These are phyloP conservation scores for Corynascus novoguineensis DNA, from an alignment of 495 filamentous ascomycete genomes.

Conservation along the genomic window DNA sequence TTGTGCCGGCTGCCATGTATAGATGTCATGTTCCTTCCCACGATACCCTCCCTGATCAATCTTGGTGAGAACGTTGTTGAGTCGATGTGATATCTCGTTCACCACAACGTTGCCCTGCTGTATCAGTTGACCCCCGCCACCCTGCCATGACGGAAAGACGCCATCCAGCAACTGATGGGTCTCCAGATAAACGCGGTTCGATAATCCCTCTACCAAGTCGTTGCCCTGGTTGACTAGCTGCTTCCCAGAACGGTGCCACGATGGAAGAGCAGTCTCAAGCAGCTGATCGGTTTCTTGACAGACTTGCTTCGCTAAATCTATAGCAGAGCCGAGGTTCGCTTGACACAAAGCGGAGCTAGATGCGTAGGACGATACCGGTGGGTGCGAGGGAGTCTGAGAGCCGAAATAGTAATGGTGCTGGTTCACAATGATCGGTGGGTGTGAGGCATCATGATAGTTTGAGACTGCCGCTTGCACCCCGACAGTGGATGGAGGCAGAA, in stretches of 20 bases:
- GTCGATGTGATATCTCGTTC: slow-evolving; percentile 51
- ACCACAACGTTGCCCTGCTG: slow-evolving; percentile 46
- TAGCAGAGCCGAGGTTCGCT: slow-evolving; percentile 34
- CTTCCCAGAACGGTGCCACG: slow-evolving; percentile 33
- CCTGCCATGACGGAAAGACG: slow-evolving; percentile 33
- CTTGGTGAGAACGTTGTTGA: slow-evolving; percentile 56
- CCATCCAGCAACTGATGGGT: slow-evolving; percentile 30
- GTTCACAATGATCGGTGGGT: slow-evolving; percentile 43
- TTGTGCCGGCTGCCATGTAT: slow-evolving; percentile 36
- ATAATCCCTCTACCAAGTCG: slow-evolving; percentile 52
- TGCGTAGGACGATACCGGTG: slow-evolving; percentile 15
- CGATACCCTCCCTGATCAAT: slow-evolving; percentile 63
- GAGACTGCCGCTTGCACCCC: slow-evolving; percentile 16
- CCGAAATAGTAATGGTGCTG: slow-evolving; percentile 45
- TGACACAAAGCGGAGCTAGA: slow-evolving; percentile 28
- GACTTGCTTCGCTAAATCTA: slow-evolving; percentile 34
- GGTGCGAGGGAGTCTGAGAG: slow-evolving; percentile 23
- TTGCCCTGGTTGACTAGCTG: slow-evolving; percentile 43
- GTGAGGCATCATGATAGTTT: slow-evolving; percentile 26
- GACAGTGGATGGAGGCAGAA: slow-evolving; percentile 30
- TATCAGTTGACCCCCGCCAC: slow-evolving; percentile 37
- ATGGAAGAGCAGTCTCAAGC: slow-evolving; percentile 35
- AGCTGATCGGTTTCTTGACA: slow-evolving; percentile 27
- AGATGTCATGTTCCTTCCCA: slow-evolving; percentile 58
- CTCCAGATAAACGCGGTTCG: slow-evolving; percentile 37